Percentiles rank a stretch among this genome's conserved stretches.
Conservation (phyloP, 2,329 filamentous ascomycete species). For the Xylaria multiplex region DNA sequence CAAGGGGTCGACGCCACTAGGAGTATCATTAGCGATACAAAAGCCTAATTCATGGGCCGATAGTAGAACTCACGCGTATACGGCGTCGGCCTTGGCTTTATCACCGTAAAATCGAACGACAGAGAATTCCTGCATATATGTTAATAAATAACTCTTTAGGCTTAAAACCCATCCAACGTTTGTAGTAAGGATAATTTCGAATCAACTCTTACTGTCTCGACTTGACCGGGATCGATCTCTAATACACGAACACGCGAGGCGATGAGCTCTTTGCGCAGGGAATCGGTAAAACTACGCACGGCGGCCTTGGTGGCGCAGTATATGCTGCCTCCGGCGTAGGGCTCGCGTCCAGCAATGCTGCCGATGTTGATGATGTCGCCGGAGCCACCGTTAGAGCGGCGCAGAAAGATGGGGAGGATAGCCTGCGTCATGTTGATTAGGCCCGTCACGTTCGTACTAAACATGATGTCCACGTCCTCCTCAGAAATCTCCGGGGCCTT, state of each 20-base stretch:
- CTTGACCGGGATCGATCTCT: conserved; percentile 80
- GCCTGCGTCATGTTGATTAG: conserved; percentile 97
- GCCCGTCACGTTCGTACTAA: conserved; percentile 91
- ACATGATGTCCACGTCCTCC: conserved; percentile 87
- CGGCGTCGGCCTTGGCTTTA: conserved; percentile 79
- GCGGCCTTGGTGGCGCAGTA: conserved; percentile 85
- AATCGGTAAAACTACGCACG: conserved; percentile 76
- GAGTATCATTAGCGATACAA: conserved; percentile 35
- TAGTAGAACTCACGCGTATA: conserved; percentile 63
- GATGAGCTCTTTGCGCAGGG: conserved; percentile 76
- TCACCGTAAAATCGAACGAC: conserved; percentile 80
- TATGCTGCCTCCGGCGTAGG: conserved; percentile 77
- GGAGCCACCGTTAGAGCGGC: conserved; percentile 76
- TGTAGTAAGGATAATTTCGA: background rate
- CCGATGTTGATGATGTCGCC: conserved; percentile 96
- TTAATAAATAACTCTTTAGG: conserved; percentile 12
- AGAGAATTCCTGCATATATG: conserved; percentile 68
- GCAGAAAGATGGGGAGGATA: conserved; percentile 82
- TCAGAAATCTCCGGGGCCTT: conserved; percentile 84
- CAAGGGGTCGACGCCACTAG: conserved; percentile 66
- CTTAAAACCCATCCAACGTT: background rate
- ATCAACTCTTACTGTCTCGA: conserved; percentile 66
- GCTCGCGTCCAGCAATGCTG: conserved; percentile 68
- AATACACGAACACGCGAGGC: conserved; percentile 75
- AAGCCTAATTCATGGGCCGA: background rate